These are phyloP conservation scores for Globisporangium polare DNA, from an alignment of 352 stramenopile genomes.

Conservation along the genomic window DNA sequence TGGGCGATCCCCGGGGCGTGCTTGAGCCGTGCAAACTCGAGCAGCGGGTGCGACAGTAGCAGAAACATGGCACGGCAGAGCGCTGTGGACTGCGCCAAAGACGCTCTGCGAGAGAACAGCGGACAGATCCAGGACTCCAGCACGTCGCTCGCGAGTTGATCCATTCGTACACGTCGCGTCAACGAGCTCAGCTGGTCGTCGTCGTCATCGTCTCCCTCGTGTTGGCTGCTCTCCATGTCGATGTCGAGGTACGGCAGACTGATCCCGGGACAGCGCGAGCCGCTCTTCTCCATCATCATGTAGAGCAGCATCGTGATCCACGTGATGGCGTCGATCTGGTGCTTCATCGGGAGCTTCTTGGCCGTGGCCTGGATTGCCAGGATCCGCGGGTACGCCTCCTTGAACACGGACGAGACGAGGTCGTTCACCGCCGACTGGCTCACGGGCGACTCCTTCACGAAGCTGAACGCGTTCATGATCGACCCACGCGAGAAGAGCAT, in stretches of 20 bases:
- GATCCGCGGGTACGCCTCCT: constrained; percentile 58
- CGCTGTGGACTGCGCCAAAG: constrained; percentile 40
- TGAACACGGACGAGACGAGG: constrained; percentile 57
- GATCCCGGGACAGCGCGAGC: constrained; percentile 54
- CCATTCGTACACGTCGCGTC: constrained; percentile 50
- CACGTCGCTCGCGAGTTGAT: constrained; percentile 44
- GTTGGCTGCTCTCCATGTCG: constrained; percentile 28
- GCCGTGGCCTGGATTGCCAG: constrained; percentile 36
- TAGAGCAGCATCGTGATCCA: constrained; percentile 76
- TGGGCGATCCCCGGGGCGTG: constrained; percentile 39
- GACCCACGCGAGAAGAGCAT: constrained; percentile 54
- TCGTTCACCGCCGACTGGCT: constrained; percentile 59
- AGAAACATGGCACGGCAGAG: constrained; percentile 65
- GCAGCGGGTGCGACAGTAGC: constrained; percentile 63
- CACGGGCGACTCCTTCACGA: constrained; percentile 24
- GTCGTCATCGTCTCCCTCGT: constrained; percentile 36
- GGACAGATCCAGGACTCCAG: constrained; percentile 58
- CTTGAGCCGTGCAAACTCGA: constrained; percentile 44
- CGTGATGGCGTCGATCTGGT: constrained; percentile 52
- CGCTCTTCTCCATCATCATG: constrained; percentile 82
- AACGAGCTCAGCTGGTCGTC: constrained; percentile 31
- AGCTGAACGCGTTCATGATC: constrained; percentile 27
- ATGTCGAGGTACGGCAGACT: constrained; percentile 72
- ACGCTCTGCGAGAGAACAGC: constrained; percentile 39
- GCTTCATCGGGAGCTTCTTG: constrained; percentile 46